A percentile compares a stretch with the other conserved stretches of the same genome.
phyloP scores from a whole-genome alignment of 345 rosid species.

The Erodium maritimum region DNA sequence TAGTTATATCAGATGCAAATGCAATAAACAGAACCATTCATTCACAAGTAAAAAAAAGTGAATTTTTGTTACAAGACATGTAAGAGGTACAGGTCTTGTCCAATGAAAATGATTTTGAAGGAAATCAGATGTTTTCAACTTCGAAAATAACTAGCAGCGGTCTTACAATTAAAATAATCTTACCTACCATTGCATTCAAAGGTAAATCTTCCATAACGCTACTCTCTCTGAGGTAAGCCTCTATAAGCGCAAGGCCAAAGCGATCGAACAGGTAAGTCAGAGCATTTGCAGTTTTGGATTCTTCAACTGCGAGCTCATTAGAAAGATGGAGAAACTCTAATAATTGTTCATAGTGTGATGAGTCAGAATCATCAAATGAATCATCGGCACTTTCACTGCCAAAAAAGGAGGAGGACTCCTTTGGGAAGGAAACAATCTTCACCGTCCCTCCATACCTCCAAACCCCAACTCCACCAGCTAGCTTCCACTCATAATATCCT shows the following conservation, averaged over 20 bases:
- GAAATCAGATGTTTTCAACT: neutral
- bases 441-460: constrained; percentile 99
- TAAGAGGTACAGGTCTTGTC: neutral
- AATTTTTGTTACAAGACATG: neutral
- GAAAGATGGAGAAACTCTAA: constrained; percentile 84
- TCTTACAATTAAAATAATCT: constrained; percentile 18
- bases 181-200: constrained; percentile 95
- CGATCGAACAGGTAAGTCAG: constrained; percentile 77
- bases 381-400: constrained; percentile 81
- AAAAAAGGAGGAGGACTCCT: constrained; percentile 44
- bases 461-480: constrained; percentile 83
- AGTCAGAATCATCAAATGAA: constrained; percentile 74
- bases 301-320: constrained; percentile 58
- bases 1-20: neutral
- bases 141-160: neutral
- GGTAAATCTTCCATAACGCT: constrained; percentile 55
- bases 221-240: constrained; percentile 62
- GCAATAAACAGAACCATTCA: neutral
- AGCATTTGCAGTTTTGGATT: constrained; percentile 61
- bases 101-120: neutral
- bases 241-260: constrained; percentile 69
- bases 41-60: neutral
- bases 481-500: constrained; percentile 92
- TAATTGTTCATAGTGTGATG: constrained; percentile 79
- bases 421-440: constrained; percentile 70